Percentiles rank a stretch among this genome's conserved stretches.
Conservation (phyloP, 345 rosid genomes). For the Eucalyptus regnans region DNA sequence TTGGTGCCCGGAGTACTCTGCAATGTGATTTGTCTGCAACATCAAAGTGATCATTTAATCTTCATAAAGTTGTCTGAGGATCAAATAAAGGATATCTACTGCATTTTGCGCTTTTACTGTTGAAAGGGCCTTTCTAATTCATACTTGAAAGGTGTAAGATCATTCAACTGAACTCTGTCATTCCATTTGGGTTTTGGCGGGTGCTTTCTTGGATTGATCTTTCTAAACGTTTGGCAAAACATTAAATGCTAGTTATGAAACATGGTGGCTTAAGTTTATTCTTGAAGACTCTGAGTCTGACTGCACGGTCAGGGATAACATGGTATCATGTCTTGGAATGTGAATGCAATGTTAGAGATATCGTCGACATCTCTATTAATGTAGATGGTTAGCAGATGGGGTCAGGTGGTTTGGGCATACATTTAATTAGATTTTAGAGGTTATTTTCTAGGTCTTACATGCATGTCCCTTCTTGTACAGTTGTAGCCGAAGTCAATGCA, state of each 20-base stretch:
- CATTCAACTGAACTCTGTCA: not conserved
- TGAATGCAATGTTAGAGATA: not conserved
- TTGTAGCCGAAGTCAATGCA: not conserved
- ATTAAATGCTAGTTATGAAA: not conserved
- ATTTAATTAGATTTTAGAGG: not conserved
- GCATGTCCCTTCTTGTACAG: not conserved
- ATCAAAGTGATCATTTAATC: not conserved
- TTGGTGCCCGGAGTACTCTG: not conserved
- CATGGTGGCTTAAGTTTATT: not conserved
- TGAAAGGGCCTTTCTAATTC: not conserved
- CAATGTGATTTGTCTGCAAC: not conserved
- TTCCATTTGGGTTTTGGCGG: not conserved
- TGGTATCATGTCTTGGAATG: not conserved
- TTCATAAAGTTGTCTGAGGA: not conserved
- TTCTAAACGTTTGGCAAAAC: not conserved
- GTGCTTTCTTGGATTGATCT: not conserved
- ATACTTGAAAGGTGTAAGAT: not conserved
- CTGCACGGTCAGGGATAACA: not conserved
- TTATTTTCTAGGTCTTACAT: not conserved
- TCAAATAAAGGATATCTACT: not conserved
- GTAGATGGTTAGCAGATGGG: not conserved
- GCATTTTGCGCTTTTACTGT: not conserved
- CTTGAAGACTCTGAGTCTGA: not conserved
- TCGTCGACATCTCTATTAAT: not conserved
- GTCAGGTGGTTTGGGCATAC: not conserved